Evolutionary conservation across 352 stramenopile genomes (phyloP).

Genomic region (Plasmopara viticola): DNA sequence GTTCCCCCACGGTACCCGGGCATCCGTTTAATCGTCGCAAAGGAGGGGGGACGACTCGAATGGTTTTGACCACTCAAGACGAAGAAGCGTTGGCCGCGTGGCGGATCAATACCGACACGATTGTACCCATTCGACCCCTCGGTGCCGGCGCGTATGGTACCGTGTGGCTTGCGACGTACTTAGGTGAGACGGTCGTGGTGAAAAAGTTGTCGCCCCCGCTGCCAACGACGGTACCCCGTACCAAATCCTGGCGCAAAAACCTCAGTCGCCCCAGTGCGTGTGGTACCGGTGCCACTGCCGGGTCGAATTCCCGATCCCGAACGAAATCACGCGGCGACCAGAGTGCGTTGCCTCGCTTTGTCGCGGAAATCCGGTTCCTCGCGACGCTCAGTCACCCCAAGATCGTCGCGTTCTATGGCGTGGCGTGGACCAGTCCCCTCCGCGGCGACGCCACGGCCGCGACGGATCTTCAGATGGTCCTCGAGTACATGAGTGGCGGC

Average conservation of each 20-base stretch:
- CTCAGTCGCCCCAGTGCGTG: constrained; percentile 14
- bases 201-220: constrained; percentile 42
- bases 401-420: constrained; percentile 76
- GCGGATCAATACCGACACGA: constrained; percentile 36
- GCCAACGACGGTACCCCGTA: constrained; percentile 20
- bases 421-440: constrained; percentile 39
- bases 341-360: constrained; percentile 31
- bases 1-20: constrained; percentile 2
- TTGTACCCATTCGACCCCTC: constrained; percentile 30
- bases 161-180: constrained; percentile 47
- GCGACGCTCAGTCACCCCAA: constrained; percentile 58
- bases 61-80: constrained; percentile 25
- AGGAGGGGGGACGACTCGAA: not conserved
- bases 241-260: constrained; percentile 28
- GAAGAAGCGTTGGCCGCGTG: constrained; percentile 51
- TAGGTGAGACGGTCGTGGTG: constrained; percentile 37
- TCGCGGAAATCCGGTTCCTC: constrained; percentile 66
- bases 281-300: constrained; percentile 6
- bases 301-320: constrained; percentile 13
- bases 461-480: constrained; percentile 53
- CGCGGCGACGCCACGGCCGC: constrained; percentile 8
- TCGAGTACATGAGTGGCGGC: constrained; percentile 69
- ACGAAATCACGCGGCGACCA: constrained; percentile 18
- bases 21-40: constrained; percentile 10
- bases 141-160: constrained; percentile 36